These are phyloP conservation scores for Aschersonia sp. DNA, from an alignment of 2,329 filamentous ascomycete species.

Conservation along the genomic window DNA sequence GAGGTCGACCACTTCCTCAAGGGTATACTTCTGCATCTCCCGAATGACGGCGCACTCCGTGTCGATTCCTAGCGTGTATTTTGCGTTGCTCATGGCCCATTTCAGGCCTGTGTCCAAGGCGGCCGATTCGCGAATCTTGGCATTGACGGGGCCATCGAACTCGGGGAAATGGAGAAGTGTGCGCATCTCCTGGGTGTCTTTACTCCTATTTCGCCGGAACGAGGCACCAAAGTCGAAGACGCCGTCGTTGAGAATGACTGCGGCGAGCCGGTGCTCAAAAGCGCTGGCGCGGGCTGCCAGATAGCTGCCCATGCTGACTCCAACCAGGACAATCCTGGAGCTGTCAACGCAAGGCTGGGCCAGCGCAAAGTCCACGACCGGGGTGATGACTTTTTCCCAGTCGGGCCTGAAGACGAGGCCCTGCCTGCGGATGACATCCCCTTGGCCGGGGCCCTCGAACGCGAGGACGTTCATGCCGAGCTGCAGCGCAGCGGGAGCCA, in stretches of 20 bases:
- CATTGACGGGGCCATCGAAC: background rate
- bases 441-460: conserved; percentile 32
- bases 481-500: conserved; percentile 10
- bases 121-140: background rate
- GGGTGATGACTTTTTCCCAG: conserved; percentile 25
- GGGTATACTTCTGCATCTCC: conserved; percentile 9
- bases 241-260: conserved; percentile 21
- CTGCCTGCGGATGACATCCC: conserved; percentile 23
- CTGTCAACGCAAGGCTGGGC: conserved; percentile 14
- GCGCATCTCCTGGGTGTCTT: background rate
- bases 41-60: conserved; percentile 12
- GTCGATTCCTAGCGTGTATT: background rate
- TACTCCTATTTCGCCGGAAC: background rate
- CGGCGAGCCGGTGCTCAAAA: conserved; percentile 25
- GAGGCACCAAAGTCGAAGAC: conserved; percentile 12
- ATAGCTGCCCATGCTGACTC: conserved; percentile 25
- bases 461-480: conserved; percentile 27
- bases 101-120: background rate
- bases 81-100: conserved; percentile 4
- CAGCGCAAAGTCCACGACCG: conserved; percentile 23
- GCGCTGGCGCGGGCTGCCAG: conserved; percentile 25
- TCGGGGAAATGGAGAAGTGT: background rate
- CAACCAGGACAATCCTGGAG: conserved; percentile 18
- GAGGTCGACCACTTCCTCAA: conserved; percentile 5
- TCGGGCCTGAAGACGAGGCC: conserved; percentile 26